These are phyloP conservation scores for Mrakia gelida DNA, from an alignment of 768 basidiomycete species.

Conservation along the genomic window DNA sequence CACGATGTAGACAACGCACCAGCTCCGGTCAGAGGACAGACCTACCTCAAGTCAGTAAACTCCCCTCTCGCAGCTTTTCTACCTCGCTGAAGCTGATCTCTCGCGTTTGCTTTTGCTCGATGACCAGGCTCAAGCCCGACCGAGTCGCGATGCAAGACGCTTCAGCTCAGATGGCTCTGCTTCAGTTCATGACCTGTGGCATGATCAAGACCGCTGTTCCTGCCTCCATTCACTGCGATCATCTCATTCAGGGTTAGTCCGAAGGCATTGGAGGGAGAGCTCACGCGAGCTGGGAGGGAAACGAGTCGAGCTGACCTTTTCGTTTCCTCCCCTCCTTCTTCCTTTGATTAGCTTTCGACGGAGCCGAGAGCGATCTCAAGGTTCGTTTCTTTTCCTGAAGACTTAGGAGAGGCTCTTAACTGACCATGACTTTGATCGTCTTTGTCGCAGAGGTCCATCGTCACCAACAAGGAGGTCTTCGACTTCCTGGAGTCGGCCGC, in stretches of 20 bases:
- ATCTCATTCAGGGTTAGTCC: conserved; percentile 71
- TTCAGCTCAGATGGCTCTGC: conserved; percentile 54
- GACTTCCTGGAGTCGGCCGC: conserved; percentile 93
- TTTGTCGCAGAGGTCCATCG: conserved; percentile 63
- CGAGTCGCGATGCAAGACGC: conserved; percentile 89
- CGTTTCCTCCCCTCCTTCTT: background rate
- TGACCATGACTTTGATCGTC: background rate
- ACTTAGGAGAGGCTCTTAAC: background rate
- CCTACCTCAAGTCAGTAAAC: conserved; percentile 64
- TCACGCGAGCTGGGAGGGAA: background rate
- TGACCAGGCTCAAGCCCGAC: conserved; percentile 63
- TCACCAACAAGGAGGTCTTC: conserved; percentile 91
- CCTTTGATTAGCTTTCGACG: conserved; percentile 55
- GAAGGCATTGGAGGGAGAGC: background rate
- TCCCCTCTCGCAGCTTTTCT: background rate
- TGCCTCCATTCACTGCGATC: conserved; percentile 85
- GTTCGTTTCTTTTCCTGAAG: conserved; percentile 45
- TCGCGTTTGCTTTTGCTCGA: background rate
- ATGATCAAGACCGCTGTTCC: conserved; percentile 72
- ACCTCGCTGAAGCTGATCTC: background rate
- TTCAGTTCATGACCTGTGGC: conserved; percentile 98
- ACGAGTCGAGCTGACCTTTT: background rate
- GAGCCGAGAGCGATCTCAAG: conserved; percentile 79
- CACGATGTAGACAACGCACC: conserved; percentile 65
- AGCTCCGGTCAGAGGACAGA: conserved; percentile 64